A percentile compares a stretch with the other conserved stretches of the same genome.
Evolutionary conservation across 2,329 filamentous ascomycete species (phyloP).

Genomic region (Penicillium digitatum): DNA sequence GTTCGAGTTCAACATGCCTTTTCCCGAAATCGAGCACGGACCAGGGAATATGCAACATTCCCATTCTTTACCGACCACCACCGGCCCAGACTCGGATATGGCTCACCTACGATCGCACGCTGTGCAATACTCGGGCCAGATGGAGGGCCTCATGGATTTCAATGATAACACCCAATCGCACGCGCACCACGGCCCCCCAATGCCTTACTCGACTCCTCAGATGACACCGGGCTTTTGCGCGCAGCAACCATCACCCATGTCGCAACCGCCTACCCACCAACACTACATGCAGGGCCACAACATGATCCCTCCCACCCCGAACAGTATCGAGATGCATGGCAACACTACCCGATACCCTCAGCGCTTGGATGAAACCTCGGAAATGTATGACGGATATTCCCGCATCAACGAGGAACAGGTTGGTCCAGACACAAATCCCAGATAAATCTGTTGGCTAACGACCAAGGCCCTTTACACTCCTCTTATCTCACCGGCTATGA

Average conservation of each 20-base stretch:
- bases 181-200: slow-evolving; percentile 9
- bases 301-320: slow-evolving; percentile 48
- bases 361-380: slow-evolving; percentile 39
- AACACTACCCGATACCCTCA: slow-evolving; percentile 40
- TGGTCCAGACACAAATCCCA: slow-evolving; percentile 10
- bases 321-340: slow-evolving; percentile 48
- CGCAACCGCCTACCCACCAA: slow-evolving; percentile 23
- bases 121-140: slow-evolving; percentile 29
- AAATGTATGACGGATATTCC: slow-evolving; percentile 45
- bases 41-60: slow-evolving; percentile 35
- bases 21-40: slow-evolving; percentile 43
- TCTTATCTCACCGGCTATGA: slow-evolving; percentile 50
- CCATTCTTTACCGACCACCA: slow-evolving; percentile 31
- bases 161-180: slow-evolving; percentile 19
- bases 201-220: slow-evolving; percentile 30
- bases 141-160: slow-evolving; percentile 38
- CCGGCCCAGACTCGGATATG: slow-evolving; percentile 28
- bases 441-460: neutral
- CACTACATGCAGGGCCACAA: slow-evolving; percentile 32
- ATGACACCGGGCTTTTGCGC: slow-evolving; percentile 35
- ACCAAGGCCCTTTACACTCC: slow-evolving; percentile 48
- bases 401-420: slow-evolving; percentile 45
- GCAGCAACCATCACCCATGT: slow-evolving; percentile 28
- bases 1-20: slow-evolving; percentile 48
- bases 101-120: slow-evolving; percentile 25